Evolutionary conservation across 192 early-diverging fungal genomes (phyloP).

Genomic region (Rhizoclosmatium globosum): DNA sequence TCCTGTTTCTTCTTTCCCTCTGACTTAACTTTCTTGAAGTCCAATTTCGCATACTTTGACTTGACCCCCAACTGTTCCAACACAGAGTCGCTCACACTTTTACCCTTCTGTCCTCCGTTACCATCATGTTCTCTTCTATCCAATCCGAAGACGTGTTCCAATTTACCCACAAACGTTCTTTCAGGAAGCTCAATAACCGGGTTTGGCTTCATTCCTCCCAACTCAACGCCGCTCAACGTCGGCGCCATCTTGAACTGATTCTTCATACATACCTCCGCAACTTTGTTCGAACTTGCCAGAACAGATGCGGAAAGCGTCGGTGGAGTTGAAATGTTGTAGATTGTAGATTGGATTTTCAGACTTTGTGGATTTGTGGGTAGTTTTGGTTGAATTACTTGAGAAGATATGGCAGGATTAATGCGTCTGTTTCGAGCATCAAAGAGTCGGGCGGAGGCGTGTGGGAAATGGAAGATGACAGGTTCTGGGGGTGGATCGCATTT

Average conservation of each 20-base stretch:
- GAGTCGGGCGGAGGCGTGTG: slow-evolving; percentile 20
- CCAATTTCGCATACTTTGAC: not conserved
- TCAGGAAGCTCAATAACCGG: slow-evolving; percentile 19
- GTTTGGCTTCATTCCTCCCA: slow-evolving; percentile 9
- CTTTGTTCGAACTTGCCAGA: slow-evolving; percentile 13
- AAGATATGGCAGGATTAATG: slow-evolving; percentile 4
- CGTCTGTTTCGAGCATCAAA: slow-evolving; percentile 31
- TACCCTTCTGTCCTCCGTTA: not conserved
- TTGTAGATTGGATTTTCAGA: slow-evolving; percentile 25
- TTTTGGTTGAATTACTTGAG: slow-evolving; percentile 26
- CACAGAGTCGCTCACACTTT: not conserved
- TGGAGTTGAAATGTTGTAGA: slow-evolving; percentile 27
- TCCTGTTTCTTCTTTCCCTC: not conserved
- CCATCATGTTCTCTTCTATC: not conserved
- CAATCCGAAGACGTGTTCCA: slow-evolving; percentile 29
- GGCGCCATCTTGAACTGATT: slow-evolving; percentile 37
- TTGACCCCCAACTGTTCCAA: not conserved
- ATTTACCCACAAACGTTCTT: slow-evolving; percentile 14
- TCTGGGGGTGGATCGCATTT: slow-evolving; percentile 21
- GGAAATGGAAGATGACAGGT: slow-evolving; percentile 14
- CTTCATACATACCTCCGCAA: slow-evolving; percentile 21
- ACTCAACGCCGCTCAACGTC: not conserved
- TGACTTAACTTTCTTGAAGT: not conserved
- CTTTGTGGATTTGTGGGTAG: slow-evolving; percentile 22
- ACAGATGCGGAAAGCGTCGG: slow-evolving; percentile 4